Evolutionary conservation across 192 early-diverging fungal species (phyloP).

Genomic region (Gamsiella multidivaricata): DNA sequence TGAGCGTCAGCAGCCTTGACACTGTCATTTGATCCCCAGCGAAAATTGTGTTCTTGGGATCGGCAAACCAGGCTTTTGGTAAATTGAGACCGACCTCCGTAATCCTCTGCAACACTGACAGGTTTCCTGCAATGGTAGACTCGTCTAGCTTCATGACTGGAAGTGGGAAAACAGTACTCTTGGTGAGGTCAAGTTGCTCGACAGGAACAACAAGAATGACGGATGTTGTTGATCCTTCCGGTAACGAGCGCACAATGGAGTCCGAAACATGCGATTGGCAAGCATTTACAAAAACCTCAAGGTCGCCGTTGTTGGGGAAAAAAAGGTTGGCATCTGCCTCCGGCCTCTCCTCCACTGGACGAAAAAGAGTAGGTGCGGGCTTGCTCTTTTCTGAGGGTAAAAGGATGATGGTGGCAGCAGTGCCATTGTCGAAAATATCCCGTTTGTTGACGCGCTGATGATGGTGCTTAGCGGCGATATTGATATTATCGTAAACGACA

Average conservation of each 20-base stretch:
- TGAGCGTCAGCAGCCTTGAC: conserved; percentile 21
- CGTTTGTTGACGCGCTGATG: conserved; percentile 18
- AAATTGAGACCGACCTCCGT: conserved; percentile 1
- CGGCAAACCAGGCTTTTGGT: conserved; percentile 15
- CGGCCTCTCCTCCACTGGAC: conserved; percentile 10
- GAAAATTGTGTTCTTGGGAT: conserved; percentile 7
- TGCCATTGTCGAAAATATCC: conserved; percentile 22
- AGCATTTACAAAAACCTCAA: conserved; percentile 8
- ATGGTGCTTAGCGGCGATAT: conserved; percentile 17
- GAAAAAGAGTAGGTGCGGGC: conserved; percentile 7
- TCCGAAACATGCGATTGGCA: neutral
- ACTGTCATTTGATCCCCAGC: conserved; percentile 23
- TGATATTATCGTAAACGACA: conserved; percentile 31
- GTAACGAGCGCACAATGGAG: conserved; percentile 7
- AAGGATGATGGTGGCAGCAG: conserved; percentile 18
- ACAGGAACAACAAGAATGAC: conserved; percentile 9
- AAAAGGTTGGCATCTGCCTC: neutral
- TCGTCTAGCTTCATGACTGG: conserved; percentile 25
- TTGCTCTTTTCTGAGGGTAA: conserved; percentile 10
- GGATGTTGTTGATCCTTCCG: neutral
- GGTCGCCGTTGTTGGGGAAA: conserved; percentile 12
- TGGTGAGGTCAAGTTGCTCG: neutral
- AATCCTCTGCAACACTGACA: conserved; percentile 17
- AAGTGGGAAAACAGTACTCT: conserved; percentile 17
- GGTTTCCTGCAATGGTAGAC: conserved; percentile 24